A percentile compares a stretch with the other conserved stretches of the same genome.
Conservation (phyloP, 2,329 filamentous ascomycete genomes). For the Didymellaceae sp. region DNA sequence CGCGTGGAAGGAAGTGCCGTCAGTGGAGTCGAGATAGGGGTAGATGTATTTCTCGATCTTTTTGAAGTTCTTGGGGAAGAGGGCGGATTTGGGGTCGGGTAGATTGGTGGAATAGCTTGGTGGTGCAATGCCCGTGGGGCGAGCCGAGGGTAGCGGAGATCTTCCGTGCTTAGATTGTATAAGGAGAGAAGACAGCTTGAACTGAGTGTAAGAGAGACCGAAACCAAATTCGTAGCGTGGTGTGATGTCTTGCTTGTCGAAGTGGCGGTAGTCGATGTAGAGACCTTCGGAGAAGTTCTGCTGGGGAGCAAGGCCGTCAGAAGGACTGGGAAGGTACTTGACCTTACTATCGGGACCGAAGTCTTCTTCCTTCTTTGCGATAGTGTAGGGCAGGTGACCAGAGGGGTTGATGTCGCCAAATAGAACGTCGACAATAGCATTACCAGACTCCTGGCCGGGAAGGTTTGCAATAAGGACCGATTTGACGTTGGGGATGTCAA, state of each 20-base stretch:
- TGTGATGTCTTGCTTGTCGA: slow-evolving; percentile 75
- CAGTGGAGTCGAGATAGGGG: slow-evolving; percentile 66
- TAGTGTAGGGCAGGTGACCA: slow-evolving; percentile 87
- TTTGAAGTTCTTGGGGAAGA: slow-evolving; percentile 68
- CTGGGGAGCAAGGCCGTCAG: slow-evolving; percentile 69
- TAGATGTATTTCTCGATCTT: slow-evolving; percentile 74
- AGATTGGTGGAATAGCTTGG: slow-evolving; percentile 60
- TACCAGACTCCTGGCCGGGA: slow-evolving; percentile 85
- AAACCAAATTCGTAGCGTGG: slow-evolving; percentile 88
- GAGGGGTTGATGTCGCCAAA: slow-evolving; percentile 79
- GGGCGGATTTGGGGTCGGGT: slow-evolving; percentile 61
- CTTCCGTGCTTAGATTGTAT: slow-evolving; percentile 55
- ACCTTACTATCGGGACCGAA: slow-evolving; percentile 77
- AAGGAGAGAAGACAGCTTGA: slow-evolving; percentile 65
- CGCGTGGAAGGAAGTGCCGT: slow-evolving; percentile 55
- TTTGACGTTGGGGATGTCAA: slow-evolving; percentile 77
- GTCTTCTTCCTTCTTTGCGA: slow-evolving; percentile 75
- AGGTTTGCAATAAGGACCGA: slow-evolving; percentile 83
- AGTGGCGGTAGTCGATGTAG: slow-evolving; percentile 88
- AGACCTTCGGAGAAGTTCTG: slow-evolving; percentile 84
- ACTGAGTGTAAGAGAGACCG: slow-evolving; percentile 81
- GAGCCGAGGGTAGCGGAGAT: slow-evolving; percentile 38
- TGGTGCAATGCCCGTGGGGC: slow-evolving; percentile 45
- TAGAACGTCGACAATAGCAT: slow-evolving; percentile 78
- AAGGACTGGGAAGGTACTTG: slow-evolving; percentile 68